Evolutionary conservation across 2,329 filamentous ascomycete genomes (phyloP).

Genomic region (Aureobasidium sp.): DNA sequence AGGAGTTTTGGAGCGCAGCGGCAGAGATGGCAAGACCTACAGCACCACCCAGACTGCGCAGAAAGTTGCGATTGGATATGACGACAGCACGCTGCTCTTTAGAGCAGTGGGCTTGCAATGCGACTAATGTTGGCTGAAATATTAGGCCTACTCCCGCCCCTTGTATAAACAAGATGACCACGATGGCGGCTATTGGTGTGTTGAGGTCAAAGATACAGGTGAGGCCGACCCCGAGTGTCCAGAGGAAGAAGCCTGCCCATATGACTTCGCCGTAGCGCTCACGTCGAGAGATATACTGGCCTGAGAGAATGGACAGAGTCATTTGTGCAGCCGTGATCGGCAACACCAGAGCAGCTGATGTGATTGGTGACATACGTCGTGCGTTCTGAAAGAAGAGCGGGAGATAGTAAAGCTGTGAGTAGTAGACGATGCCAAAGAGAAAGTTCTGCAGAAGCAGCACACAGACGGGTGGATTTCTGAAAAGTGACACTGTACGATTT

Average conservation of each 20-base stretch:
- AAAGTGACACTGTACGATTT: background rate
- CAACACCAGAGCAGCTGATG: constrained; percentile 46
- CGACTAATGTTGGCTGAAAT: constrained; percentile 50
- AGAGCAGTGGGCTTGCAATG: constrained; percentile 42
- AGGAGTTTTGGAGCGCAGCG: constrained; percentile 35
- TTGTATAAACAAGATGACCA: constrained; percentile 44
- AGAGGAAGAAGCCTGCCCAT: constrained; percentile 42
- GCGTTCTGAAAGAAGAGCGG: constrained; percentile 58
- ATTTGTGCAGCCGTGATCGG: constrained; percentile 46
- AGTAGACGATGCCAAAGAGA: constrained; percentile 24
- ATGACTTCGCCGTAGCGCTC: constrained; percentile 56
- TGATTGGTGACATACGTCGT: constrained; percentile 37
- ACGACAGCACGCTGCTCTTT: constrained; percentile 55
- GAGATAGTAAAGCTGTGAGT: constrained; percentile 36
- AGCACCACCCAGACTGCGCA: constrained; percentile 53
- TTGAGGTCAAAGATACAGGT: constrained; percentile 43
- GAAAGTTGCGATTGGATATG: constrained; percentile 57
- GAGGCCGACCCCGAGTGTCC: constrained; percentile 49
- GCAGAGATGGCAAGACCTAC: constrained; percentile 53
- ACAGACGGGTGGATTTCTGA: background rate
- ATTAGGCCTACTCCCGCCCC: constrained; percentile 49
- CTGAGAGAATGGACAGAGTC: constrained; percentile 42
- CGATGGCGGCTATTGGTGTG: constrained; percentile 43
- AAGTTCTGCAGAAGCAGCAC: background rate
- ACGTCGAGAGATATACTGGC: constrained; percentile 51